Evolutionary conservation across 2,329 filamentous ascomycete genomes (phyloP).

Genomic region (Paradendryphiella salina): DNA sequence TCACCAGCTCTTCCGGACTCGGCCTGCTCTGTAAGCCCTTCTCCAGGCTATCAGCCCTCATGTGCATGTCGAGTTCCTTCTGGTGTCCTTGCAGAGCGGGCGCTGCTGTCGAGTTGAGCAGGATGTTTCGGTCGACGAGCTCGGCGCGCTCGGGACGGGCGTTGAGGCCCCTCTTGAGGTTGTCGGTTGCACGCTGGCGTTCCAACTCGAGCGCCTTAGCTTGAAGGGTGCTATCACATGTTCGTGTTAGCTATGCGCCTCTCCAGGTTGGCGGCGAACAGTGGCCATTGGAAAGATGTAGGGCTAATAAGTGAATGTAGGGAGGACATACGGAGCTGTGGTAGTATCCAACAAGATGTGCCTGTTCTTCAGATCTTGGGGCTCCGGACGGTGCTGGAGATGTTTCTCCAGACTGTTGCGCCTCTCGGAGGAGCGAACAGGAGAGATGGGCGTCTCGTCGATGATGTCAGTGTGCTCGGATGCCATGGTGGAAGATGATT

Average conservation of each 20-base stretch:
- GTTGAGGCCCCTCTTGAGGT: constrained; percentile 65
- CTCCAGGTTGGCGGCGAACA: neutral
- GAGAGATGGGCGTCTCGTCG: constrained; percentile 49
- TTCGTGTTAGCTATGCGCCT: constrained; percentile 4
- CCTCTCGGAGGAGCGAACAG: constrained; percentile 59
- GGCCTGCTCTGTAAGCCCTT: constrained; percentile 82
- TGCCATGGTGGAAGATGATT: constrained; percentile 28
- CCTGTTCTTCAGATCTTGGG: constrained; percentile 67
- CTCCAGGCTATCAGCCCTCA: constrained; percentile 84
- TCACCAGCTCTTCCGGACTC: constrained; percentile 72
- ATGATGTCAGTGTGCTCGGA: constrained; percentile 31
- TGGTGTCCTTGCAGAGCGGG: constrained; percentile 79
- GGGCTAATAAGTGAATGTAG: neutral
- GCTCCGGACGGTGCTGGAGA: constrained; percentile 54
- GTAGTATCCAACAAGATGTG: constrained; percentile 70
- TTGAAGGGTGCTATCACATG: constrained; percentile 60
- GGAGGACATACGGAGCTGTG: constrained; percentile 62
- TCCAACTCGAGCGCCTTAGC: constrained; percentile 65
- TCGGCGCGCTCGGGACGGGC: constrained; percentile 70
- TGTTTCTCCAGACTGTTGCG: constrained; percentile 58
- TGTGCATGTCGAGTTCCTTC: constrained; percentile 82
- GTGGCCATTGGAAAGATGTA: neutral
- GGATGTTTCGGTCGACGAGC: constrained; percentile 84
- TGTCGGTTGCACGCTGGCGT: constrained; percentile 65
- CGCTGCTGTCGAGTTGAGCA: constrained; percentile 75